Percentiles rank a stretch among this genome's conserved stretches.
These are phyloP conservation scores for Penicillium diatomitis DNA, from an alignment of 495 filamentous ascomycete species.

Conservation along the genomic window DNA sequence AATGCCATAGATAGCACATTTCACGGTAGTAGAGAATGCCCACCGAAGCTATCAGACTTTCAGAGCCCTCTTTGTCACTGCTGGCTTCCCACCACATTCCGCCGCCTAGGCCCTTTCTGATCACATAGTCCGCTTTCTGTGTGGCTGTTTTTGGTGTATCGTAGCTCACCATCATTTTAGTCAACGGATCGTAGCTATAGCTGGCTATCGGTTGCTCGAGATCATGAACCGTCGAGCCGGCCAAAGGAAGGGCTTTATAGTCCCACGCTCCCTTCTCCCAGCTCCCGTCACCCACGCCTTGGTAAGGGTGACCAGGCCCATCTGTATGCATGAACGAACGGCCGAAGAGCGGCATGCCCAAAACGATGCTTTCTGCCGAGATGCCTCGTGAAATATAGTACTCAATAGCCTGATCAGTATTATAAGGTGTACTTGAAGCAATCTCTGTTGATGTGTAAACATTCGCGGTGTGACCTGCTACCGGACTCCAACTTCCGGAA, in stretches of 20 bases:
- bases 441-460: constrained; percentile 45
- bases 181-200: constrained; percentile 56
- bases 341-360: constrained; percentile 83
- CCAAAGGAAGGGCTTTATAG: constrained; percentile 50
- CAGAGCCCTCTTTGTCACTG: constrained; percentile 50
- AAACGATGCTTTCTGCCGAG: constrained; percentile 54
- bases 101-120: constrained; percentile 55
- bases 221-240: constrained; percentile 13
- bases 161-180: constrained; percentile 58
- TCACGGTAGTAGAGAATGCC: constrained; percentile 2
- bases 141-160: constrained; percentile 53
- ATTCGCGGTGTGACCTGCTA: constrained; percentile 70
- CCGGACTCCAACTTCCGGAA: constrained; percentile 58
- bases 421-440: constrained; percentile 56
- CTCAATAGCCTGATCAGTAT: constrained; percentile 49
- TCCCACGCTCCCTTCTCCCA: constrained; percentile 76
- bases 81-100: constrained; percentile 89
- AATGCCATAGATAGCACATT: no score
- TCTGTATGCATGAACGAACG: constrained; percentile 63
- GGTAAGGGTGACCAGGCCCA: constrained; percentile 59
- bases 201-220: constrained; percentile 35
- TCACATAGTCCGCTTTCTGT: constrained; percentile 58
- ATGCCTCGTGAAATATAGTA: constrained; percentile 59
- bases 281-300: constrained; percentile 55
- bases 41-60: constrained; percentile 54